A percentile compares a stretch with the other conserved stretches of the same genome.
Evolutionary conservation across 2,329 filamentous ascomycete genomes (phyloP).

Genomic region (Cladosporium sp.): DNA sequence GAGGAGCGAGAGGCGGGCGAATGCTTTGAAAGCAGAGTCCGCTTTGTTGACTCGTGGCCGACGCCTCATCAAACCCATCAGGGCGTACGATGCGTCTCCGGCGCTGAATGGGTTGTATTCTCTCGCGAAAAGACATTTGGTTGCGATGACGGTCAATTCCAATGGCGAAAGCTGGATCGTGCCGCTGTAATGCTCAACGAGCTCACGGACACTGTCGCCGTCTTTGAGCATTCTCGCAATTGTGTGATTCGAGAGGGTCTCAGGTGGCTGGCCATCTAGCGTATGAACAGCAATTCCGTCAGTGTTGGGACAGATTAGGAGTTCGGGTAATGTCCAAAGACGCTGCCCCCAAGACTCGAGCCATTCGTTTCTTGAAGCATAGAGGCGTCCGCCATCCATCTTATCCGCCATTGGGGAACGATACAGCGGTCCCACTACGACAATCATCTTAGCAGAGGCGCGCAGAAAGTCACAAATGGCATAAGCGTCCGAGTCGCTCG

Average conservation of each 20-base stretch:
- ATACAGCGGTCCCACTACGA: neutral
- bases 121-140: neutral
- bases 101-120: neutral
- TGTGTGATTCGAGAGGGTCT: neutral
- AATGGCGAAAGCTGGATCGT: neutral
- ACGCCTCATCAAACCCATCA: constrained; percentile 44
- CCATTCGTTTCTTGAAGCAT: neutral
- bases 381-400: neutral
- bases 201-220: neutral
- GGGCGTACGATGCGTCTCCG: constrained; percentile 43
- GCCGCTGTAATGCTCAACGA: neutral
- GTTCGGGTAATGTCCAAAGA: neutral
- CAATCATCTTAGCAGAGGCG: neutral
- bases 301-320: neutral
- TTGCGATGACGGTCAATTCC: neutral
- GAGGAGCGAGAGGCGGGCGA: constrained; percentile 44
- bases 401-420: neutral
- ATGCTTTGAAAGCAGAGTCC: constrained; percentile 46
- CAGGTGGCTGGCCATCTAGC: neutral
- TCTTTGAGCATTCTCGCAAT: neutral
- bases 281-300: neutral
- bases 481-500: neutral
- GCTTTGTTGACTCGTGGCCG: constrained; percentile 36
- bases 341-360: neutral
- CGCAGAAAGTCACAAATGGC: neutral